Conservation (phyloP, 352 stramenopile genomes). For the Poterioochromonas sp. region DNA sequence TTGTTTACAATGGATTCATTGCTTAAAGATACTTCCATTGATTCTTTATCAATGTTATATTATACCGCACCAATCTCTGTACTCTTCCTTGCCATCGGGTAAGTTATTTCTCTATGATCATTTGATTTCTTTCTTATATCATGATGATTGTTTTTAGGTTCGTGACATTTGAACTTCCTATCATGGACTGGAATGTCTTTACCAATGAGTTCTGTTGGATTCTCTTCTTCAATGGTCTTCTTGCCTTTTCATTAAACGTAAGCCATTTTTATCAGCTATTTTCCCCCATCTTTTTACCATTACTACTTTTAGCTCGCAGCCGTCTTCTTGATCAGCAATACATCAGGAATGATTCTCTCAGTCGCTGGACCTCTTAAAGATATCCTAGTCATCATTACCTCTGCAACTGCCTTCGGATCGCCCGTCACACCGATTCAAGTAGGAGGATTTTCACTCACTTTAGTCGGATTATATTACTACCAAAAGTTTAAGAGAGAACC, state of each 20-base stretch:
- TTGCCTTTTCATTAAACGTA: slow-evolving; percentile 6
- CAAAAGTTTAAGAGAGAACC: not conserved
- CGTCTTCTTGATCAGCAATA: not conserved
- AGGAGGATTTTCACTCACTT: not conserved
- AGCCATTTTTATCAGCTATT: not conserved
- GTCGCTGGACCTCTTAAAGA: not conserved
- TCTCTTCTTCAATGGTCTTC: not conserved
- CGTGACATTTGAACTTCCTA: not conserved
- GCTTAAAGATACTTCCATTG: not conserved
- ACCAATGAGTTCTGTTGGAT: not conserved
- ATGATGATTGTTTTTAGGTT: not conserved
- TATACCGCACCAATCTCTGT: not conserved
- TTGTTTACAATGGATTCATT: not conserved
- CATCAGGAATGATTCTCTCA: not conserved
- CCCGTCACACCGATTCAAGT: not conserved
- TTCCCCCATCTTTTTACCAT: not conserved
- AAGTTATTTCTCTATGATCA: not conserved
- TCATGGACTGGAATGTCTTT: not conserved
- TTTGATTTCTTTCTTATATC: not conserved
- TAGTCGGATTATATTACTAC: not conserved
- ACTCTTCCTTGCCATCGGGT: not conserved
- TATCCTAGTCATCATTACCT: not conserved
- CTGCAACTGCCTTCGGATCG: not conserved
- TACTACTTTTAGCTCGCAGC: not conserved
- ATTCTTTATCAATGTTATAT: not conserved